These are phyloP conservation scores for Aschersonia sp. DNA, from an alignment of 2,329 filamentous ascomycete genomes.

Conservation along the genomic window DNA sequence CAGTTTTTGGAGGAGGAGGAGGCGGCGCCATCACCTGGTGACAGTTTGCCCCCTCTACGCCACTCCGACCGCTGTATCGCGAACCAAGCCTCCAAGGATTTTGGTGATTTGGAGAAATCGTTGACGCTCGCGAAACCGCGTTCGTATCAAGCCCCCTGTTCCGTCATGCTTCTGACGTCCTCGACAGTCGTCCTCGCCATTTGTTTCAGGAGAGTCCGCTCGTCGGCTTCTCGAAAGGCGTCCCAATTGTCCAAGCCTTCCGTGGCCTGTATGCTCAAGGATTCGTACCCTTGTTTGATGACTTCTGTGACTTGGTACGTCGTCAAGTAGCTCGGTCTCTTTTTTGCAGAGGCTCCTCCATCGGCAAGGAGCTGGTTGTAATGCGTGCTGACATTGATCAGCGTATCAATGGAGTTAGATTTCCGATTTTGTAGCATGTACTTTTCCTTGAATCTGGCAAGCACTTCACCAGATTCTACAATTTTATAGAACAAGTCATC, in stretches of 20 bases:
- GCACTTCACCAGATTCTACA: slow-evolving; percentile 74
- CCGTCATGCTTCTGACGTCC: slow-evolving; percentile 39
- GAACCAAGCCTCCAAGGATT: too few species aligned
- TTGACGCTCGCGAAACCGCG: too few species aligned
- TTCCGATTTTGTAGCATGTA: slow-evolving; percentile 47
- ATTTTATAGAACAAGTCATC: slow-evolving; percentile 98
- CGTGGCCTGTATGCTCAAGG: slow-evolving; percentile 75
- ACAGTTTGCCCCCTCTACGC: too few species aligned
- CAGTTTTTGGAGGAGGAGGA: too few species aligned
- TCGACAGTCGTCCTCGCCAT: slow-evolving; percentile 64
- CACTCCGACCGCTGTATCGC: too few species aligned
- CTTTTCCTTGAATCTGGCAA: slow-evolving; percentile 67
- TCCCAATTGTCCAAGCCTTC: slow-evolving; percentile 81
- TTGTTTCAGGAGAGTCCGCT: slow-evolving; percentile 74
- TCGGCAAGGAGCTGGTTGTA: slow-evolving; percentile 71
- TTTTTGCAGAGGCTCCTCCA: slow-evolving; percentile 22
- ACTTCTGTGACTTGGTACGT: slow-evolving; percentile 75
- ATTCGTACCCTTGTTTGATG: slow-evolving; percentile 95
- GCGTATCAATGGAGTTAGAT: slow-evolving; percentile 65
- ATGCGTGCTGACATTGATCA: slow-evolving; percentile 70
- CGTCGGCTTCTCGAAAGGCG: slow-evolving; percentile 72
- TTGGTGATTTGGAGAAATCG: too few species aligned
- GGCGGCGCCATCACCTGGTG: too few species aligned
- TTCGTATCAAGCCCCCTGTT: slow-evolving; percentile 9
- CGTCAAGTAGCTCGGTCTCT: slow-evolving; percentile 54